A percentile compares a stretch with the other conserved stretches of the same genome.
phyloP scores from a whole-genome alignment of 2,329 filamentous ascomycete species.

The Fulvia fulva region DNA sequence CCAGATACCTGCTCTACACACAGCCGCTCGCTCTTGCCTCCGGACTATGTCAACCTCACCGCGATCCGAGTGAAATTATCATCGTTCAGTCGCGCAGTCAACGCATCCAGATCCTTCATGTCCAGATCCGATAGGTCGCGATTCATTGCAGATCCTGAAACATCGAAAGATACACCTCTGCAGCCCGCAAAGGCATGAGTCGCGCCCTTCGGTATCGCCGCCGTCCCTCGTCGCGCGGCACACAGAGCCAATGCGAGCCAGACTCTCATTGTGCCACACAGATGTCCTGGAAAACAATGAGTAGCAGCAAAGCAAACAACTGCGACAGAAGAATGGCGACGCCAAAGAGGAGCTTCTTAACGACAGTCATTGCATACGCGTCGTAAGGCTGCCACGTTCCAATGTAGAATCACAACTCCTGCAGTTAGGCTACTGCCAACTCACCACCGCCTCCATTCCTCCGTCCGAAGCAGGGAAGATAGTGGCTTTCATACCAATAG shows the following conservation, averaged over 20 bases:
- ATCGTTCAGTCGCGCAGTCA: neutral
- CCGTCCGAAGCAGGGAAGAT: neutral
- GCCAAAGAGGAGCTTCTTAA: neutral
- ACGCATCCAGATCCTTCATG: neutral
- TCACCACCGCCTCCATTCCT: neutral
- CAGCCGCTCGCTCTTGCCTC: too few relatives aligned
- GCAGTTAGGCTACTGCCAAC: neutral
- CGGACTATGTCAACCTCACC: too few relatives aligned
- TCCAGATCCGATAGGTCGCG: neutral
- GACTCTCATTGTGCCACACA: neutral
- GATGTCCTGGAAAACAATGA: neutral
- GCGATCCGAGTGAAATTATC: neutral
- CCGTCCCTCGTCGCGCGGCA: neutral
- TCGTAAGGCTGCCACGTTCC: neutral
- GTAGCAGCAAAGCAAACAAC: neutral
- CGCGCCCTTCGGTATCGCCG: neutral
- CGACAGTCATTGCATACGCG: neutral
- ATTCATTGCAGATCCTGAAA: neutral
- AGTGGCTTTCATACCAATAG: too few relatives aligned
- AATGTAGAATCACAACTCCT: neutral
- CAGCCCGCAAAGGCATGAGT: neutral
- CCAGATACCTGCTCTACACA: slow-evolving; percentile 2
- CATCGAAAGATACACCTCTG: neutral
- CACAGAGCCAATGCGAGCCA: neutral
- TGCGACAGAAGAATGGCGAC: neutral